phyloP scores from a whole-genome alignment of 208 protist species.

The Leishmania lainsoni region DNA sequence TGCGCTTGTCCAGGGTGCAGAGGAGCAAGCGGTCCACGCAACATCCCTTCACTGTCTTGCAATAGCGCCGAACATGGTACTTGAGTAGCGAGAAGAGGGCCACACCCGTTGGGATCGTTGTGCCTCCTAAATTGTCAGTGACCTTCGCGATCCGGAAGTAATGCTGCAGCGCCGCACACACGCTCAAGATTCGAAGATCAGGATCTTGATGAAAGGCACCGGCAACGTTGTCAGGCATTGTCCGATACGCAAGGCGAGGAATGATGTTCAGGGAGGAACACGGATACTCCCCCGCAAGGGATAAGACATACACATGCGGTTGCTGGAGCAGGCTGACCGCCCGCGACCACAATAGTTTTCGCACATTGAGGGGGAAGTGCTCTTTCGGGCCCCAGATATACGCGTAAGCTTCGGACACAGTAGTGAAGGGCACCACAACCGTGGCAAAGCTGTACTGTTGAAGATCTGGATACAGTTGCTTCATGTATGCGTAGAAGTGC shows the following conservation, averaged over 20 bases:
- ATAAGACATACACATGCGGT: constrained; percentile 54
- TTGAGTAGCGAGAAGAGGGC: constrained; percentile 81
- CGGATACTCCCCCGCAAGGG: constrained; percentile 66
- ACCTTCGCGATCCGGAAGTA: constrained; percentile 41
- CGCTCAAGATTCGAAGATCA: constrained; percentile 81
- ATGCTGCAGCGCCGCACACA: constrained; percentile 74
- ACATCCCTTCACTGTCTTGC: constrained; percentile 69
- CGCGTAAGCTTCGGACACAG: constrained; percentile 59
- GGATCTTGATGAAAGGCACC: constrained; percentile 52
- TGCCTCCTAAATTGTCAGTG: constrained; percentile 32
- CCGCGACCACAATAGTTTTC: constrained; percentile 75
- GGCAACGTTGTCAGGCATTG: constrained; percentile 25
- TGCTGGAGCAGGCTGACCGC: constrained; percentile 51
- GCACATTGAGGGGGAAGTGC: constrained; percentile 41
- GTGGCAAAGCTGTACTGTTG: constrained; percentile 24
- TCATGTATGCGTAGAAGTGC: constrained; percentile 69
- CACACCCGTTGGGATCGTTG: constrained; percentile 56
- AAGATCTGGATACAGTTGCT: constrained; percentile 53
- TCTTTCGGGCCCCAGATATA: constrained; percentile 60
- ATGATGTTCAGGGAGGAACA: constrained; percentile 54
- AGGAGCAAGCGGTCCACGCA: constrained; percentile 56
- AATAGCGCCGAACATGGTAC: constrained; percentile 82
- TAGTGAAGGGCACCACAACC: constrained; percentile 84
- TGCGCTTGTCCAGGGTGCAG: constrained; percentile 76
- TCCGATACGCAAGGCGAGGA: constrained; percentile 68